phyloP scores from a whole-genome alignment of 345 rosid genomes.

The Cochlearia excelsa region DNA sequence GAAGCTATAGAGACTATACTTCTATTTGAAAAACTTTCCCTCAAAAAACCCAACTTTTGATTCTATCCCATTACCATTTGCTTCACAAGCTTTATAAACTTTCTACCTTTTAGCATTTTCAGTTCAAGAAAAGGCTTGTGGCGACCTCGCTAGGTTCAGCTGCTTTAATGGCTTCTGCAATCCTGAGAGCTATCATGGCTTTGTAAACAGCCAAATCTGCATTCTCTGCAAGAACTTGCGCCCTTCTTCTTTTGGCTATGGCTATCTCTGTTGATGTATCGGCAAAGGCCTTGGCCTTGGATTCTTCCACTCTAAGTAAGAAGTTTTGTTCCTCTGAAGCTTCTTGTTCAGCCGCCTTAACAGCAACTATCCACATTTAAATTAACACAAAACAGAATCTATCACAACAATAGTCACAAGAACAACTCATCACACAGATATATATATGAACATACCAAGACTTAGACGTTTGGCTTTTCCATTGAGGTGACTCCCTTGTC shows the following conservation, averaged over 20 bases:
- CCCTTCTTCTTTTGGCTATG: conserved; percentile 52
- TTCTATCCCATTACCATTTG: no score
- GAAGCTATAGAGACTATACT: no score
- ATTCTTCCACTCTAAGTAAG: conserved; percentile 44
- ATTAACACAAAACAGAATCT: background rate
- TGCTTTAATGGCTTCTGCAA: conserved; percentile 58
- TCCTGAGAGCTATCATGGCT: conserved; percentile 61
- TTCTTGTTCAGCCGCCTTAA: conserved; percentile 48
- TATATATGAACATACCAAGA: conserved; percentile 41
- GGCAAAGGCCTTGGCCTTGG: conserved; percentile 43
- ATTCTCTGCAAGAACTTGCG: conserved; percentile 68
- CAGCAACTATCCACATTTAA: conserved; percentile 31
- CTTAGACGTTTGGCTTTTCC: conserved; percentile 71
- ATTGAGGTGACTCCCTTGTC: conserved; percentile 54
- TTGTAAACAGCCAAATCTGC: conserved; percentile 81
- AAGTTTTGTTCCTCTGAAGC: conserved; percentile 42
- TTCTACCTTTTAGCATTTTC: conserved; percentile 8
- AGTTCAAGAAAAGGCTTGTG: conserved; percentile 29
- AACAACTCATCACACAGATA: background rate
- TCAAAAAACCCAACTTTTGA: no score
- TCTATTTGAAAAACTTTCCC: no score
- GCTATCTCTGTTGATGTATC: conserved; percentile 46
- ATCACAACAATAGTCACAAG: background rate
- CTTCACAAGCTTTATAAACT: background rate
- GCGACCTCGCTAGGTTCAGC: conserved; percentile 37